Base-by-base conservation (phyloP, 495 filamentous ascomycete species). In the Penicillium roqueforti region DNA sequence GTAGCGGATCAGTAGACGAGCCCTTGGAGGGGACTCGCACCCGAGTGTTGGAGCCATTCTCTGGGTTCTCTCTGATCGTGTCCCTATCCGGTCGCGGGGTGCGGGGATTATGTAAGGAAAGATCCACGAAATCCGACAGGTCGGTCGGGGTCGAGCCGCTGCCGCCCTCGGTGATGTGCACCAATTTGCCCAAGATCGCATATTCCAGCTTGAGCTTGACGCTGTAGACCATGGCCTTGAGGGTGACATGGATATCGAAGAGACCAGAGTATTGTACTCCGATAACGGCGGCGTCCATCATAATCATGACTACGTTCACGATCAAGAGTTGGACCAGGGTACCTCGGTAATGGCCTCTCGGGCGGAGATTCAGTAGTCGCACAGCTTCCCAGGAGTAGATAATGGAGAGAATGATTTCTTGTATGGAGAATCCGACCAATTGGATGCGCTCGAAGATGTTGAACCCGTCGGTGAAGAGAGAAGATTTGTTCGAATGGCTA, bases 171-270 rank as follows among this genome's bases (percentile, higher is more conserved):
- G 67, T 55, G 40, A 68, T 63, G 19, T 56, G 53, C 22, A 78
- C 70, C 16, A 79, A 58, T 43, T 69, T 71, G 58, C 78, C 75
- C 31, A 83, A 66, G 32, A 83, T 72, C 42, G 65, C 67, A 54
- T 79, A 77, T 61, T 84, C 80, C 26, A 81, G 56, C 53, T 80
- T 81, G 47, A 84, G 67, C 61, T 84, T 84, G 52, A 83, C 58
- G 57, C 79, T 79, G 59, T 83, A 84, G 4, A 76, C 68, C 39
- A 78, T 59, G 8, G 68, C 66, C 55, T 83, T 83, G 57, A 76
- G 69, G 25, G 72, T 71, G 26, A 76, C 75, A 60, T 84, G 71
- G 23, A 82, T 65, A 19, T 74, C 65, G 47, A 75, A 79, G 34
- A 67, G 50, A 11, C 71, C 66, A 2, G 73, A 56, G 58, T 72